Base-by-base conservation (phyloP, 176 grass and related monocot species). In the Guadua angustifolia region DNA sequence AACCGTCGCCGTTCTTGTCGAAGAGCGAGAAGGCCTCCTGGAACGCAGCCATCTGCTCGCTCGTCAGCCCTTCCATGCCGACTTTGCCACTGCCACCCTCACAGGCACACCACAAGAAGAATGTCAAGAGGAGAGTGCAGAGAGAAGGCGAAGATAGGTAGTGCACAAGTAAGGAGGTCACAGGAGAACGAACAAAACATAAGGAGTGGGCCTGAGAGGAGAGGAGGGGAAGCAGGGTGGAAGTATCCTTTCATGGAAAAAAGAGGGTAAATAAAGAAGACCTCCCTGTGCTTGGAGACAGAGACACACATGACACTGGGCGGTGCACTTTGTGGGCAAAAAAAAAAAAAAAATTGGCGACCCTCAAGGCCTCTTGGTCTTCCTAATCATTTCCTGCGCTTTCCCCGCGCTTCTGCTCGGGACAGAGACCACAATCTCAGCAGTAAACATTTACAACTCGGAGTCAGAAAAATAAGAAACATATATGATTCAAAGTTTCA, bases 1-100 rank as follows among this genome's bases (percentile, higher is more conserved):
- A 46, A 94, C 92, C 94, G 52, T 97, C 92, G 46, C 83, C 88
- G 78, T 97, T 91, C 85, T 83, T 97, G 88, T 97, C 92, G 24
- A 94, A 97, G 85, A 97, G 85, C 9, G 69, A 94, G 88, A 94
- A 97, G 14, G 89, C 89, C 80, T 97, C 89, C 77, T 53, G 71
- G 50, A 94, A 85, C n/a, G 90, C 92, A 6, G 66, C 44, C 71
- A 90, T 92, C 84, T 94, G 89, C 59, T 94, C 94, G 25, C 71
- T 55, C 8, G 92, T 92, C 70, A 94, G 79, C 74, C 19, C 82
- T 71, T 91, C 89, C 89, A 91, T 91, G 85, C 64, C 60, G n/a
- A 17, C 29, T 16, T 64, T 15, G 9, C 11, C 18, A 2, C 63
- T 19, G 15, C 49, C 56, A 44, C 40, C 52, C 49, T 75, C 50